Conservation (phyloP, 352 stramenopile species). For the Pythium insidiosum region DNA sequence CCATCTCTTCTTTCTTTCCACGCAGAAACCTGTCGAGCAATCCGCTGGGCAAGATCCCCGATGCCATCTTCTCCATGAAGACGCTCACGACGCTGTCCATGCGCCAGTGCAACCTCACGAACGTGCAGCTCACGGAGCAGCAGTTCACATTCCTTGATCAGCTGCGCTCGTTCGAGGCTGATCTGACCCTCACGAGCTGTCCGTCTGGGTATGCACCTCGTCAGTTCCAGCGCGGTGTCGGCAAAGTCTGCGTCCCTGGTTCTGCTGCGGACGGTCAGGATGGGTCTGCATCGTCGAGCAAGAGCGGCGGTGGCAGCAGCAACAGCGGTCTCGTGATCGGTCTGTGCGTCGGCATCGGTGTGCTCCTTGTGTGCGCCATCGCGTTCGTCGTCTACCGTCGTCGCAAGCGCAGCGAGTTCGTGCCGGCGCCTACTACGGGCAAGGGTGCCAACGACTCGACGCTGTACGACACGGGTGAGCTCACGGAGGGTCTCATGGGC, state of each 20-base stretch:
- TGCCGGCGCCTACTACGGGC: neutral
- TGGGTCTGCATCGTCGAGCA: neutral
- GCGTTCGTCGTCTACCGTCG: conserved; percentile 30
- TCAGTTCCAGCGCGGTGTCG: neutral
- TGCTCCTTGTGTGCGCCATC: conserved; percentile 31
- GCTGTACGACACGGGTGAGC: conserved; percentile 19
- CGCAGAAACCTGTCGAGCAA: conserved; percentile 39
- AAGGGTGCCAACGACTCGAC: conserved; percentile 8
- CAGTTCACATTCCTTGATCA: conserved; percentile 33
- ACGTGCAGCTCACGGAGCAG: conserved; percentile 28
- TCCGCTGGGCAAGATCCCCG: conserved; percentile 30
- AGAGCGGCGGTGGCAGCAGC: conserved; percentile 10
- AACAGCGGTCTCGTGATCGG: conserved; percentile 33
- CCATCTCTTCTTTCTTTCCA: neutral
- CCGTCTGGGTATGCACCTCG: conserved; percentile 5
- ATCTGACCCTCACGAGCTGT: conserved; percentile 31
- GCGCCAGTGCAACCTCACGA: conserved; percentile 40
- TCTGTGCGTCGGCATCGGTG: conserved; percentile 26
- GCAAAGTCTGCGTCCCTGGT: conserved; percentile 16
- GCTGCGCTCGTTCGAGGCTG: conserved; percentile 31
- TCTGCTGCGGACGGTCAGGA: conserved; percentile 13
- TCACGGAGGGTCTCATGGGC: conserved; percentile 28
- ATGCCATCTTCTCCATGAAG: conserved; percentile 32
- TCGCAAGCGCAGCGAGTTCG: conserved; percentile 1
- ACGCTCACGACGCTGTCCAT: conserved; percentile 42